Percentiles rank a stretch among this genome's conserved stretches.
Evolutionary conservation across 164 flowering plant genomes (phyloP).

Genomic region (Taxillus chinensis): DNA sequence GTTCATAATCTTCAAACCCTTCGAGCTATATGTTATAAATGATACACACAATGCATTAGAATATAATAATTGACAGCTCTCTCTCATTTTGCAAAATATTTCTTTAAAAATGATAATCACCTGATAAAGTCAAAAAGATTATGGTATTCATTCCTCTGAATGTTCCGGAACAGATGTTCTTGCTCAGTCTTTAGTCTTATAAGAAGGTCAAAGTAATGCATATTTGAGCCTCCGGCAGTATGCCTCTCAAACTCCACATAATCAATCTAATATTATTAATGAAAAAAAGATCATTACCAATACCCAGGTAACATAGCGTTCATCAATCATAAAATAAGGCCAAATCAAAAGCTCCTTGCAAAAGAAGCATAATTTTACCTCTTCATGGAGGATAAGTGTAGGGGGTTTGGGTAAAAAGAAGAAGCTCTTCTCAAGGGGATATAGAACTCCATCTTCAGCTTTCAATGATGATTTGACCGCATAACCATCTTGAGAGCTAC

Average conservation of each 20-base stretch:
- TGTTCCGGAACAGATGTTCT: constrained; percentile 89
- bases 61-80: neutral
- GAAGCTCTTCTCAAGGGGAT: constrained; percentile 95
- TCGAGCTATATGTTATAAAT: constrained; percentile 34
- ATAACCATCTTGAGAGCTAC: constrained; percentile 93
- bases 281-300: neutral
- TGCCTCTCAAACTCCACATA: constrained; percentile 96
- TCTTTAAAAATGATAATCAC: constrained; percentile 22
- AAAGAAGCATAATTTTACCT: constrained; percentile 32
- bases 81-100: neutral
- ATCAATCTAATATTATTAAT: constrained; percentile 46
- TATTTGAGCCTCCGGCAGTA: constrained; percentile 88
- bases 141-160: constrained; percentile 90
- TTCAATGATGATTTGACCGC: constrained; percentile 97
- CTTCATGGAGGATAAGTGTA: constrained; percentile 94
- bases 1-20: constrained; percentile 84
- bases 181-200: constrained; percentile 74
- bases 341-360: neutral
- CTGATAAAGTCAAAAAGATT: constrained; percentile 78
- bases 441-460: constrained; percentile 96
- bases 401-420: constrained; percentile 98
- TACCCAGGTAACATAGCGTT: neutral
- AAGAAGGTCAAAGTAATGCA: constrained; percentile 94
- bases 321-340: neutral
- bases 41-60: neutral